These are phyloP conservation scores for Carex kokanica DNA, from an alignment of 176 grass and related monocot species.

Conservation along the genomic window DNA sequence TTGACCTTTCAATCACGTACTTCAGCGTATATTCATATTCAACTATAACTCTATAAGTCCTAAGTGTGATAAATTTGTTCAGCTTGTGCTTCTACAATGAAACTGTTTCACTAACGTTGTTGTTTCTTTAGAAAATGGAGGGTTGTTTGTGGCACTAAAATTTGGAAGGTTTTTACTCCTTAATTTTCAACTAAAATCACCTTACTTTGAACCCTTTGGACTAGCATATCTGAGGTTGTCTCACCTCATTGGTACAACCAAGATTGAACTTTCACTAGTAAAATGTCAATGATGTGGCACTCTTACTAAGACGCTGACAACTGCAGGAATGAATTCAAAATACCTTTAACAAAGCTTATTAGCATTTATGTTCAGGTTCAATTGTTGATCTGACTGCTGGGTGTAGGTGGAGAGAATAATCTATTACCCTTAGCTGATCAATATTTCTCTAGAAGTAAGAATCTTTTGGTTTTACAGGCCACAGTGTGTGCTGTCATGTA, in stretches of 20 bases:
- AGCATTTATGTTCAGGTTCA: not conserved
- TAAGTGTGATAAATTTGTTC: not conserved
- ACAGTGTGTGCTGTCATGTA: conserved; percentile 89
- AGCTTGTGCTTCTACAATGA: not conserved
- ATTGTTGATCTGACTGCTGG: conserved; percentile 3
- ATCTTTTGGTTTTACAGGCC: conserved; percentile 42
- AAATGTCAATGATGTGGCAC: not conserved
- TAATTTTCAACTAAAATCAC: not conserved
- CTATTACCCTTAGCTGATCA: not conserved
- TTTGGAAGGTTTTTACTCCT: not conserved
- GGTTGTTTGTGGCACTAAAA: not conserved
- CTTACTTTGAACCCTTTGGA: not conserved
- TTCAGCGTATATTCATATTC: not conserved
- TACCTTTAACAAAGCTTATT: not conserved
- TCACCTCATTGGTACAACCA: not conserved
- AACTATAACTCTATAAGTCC: not conserved
- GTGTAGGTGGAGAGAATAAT: conserved; percentile 10
- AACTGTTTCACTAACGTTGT: not conserved
- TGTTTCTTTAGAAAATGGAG: not conserved
- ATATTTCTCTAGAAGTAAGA: not conserved
- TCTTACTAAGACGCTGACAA: not conserved
- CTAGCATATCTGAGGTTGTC: not conserved
- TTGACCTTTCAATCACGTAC: not conserved
- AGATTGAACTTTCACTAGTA: not conserved
- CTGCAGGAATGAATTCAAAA: not conserved